Evolutionary conservation across 2,329 filamentous ascomycete species (phyloP), one percentile per base, ranked within the genome.

Genomic region (Alternaria sp.): DNA sequence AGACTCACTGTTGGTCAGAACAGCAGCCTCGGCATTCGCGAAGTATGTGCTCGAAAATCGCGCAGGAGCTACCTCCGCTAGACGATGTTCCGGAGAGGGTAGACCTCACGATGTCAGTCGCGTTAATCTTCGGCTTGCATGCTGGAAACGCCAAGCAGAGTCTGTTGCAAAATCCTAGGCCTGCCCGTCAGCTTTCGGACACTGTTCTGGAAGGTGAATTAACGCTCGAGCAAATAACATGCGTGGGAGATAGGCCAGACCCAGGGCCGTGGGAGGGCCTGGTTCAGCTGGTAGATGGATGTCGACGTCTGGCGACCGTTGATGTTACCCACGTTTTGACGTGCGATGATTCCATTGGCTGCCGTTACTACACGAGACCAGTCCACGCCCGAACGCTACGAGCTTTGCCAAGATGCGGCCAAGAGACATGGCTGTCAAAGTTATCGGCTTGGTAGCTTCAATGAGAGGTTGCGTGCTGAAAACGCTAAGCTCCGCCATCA

Each of bases 391-490:
- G 28, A 36, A 32, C 49, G 30, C 49, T 32, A 40, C 9, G 28
- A 52, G 30, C n/a, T 36, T 23, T n/a, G 45, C 59, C 59, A 61
- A 61, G 52, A 12, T 8, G 11, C 13, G 6, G 13, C 52, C 44
- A 57, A 57, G 51, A 23, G 13, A 26, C 51, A 28, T 28, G 44
- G 45, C 25, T 51, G 23, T 15, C 32, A 15, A 44, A 44, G 45
- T 45, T 36, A 17, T 45, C 59, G 59, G 59, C 52, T 61, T 61
- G 52, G 44, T 61, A 17, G n/a, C 52, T 51, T 55, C 55, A 57
- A 50, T 21, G 19, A 47, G 53, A 47, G 25, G 28, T 47, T 17
- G 15, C 12, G 44, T 11, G 15, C 19, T 19, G 12, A 11, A n/a
- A 47, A 8, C 53, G 53, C 53, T 32, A 46, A 56, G 28, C 23